These are phyloP conservation scores for Cyclocybe cylindracea DNA, from an alignment of 768 basidiomycete genomes.

Conservation along the genomic window DNA sequence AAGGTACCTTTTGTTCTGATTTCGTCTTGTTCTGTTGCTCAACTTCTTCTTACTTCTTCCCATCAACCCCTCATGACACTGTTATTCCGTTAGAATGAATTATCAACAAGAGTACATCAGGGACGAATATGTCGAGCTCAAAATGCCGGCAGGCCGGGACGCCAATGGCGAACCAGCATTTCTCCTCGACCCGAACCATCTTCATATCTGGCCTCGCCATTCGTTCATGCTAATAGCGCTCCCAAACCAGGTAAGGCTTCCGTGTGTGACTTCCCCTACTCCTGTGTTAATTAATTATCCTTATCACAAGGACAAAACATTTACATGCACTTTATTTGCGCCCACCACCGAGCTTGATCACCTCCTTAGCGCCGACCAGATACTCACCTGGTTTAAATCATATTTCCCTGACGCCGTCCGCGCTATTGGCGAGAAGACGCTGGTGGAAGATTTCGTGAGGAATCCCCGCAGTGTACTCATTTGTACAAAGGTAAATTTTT, in stretches of 20 bases:
- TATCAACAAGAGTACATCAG: slow-evolving; percentile 94
- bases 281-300: slow-evolving; percentile 27
- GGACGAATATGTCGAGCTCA: slow-evolving; percentile 95
- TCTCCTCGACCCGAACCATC: slow-evolving; percentile 89
- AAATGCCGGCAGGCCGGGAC: slow-evolving; percentile 82
- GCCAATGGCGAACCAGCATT: slow-evolving; percentile 64
- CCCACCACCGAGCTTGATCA: slow-evolving; percentile 76
- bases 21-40: slow-evolving; percentile 17
- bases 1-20: slow-evolving; percentile 32
- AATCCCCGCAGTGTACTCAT: slow-evolving; percentile 91
- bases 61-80: slow-evolving; percentile 29
- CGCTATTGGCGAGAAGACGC: slow-evolving; percentile 77
- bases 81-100: slow-evolving; percentile 70
- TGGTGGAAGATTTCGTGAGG: slow-evolving; percentile 75
- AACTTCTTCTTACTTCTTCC: slow-evolving; percentile 28
- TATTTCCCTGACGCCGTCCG: slow-evolving; percentile 89
- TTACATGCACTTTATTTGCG: slow-evolving; percentile 96
- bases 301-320: slow-evolving; percentile 82
- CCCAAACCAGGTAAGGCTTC: slow-evolving; percentile 81
- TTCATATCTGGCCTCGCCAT: slow-evolving; percentile 99
- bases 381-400: slow-evolving; percentile 74
- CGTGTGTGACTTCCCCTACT: slow-evolving; percentile 22
- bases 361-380: slow-evolving; percentile 55
- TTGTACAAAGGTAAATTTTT: slow-evolving; percentile 77
- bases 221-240: slow-evolving; percentile 99